Percentiles rank a stretch among this genome's conserved stretches.
Evolutionary conservation across 2,329 filamentous ascomycete genomes (phyloP).

Genomic region (Paecilomyces niveus): DNA sequence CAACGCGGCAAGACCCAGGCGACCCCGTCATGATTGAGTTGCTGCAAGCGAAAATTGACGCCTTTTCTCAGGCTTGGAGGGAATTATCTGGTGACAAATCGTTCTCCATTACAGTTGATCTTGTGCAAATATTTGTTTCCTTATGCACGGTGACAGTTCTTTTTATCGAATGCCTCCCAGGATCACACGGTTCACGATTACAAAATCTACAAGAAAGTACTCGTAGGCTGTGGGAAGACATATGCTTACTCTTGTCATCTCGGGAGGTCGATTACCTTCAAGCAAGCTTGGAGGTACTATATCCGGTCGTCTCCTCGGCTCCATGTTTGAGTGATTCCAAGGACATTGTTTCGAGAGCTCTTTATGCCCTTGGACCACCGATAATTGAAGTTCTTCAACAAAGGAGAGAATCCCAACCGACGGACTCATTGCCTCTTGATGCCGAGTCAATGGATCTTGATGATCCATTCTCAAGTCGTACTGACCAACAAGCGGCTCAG

Average conservation of each 20-base stretch:
- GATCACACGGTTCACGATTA: conserved; percentile 20
- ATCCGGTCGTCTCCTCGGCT: conserved; percentile 23
- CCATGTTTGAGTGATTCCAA: conserved; percentile 10
- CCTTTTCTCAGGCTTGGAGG: conserved; percentile 38
- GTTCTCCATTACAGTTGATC: conserved; percentile 43
- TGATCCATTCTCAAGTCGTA: conserved; percentile 23
- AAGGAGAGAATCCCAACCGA: conserved; percentile 15
- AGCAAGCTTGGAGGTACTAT: conserved; percentile 25
- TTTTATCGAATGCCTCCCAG: conserved; percentile 28
- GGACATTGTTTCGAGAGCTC: conserved; percentile 13
- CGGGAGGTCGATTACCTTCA: conserved; percentile 22
- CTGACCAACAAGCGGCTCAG: conserved; percentile 14
- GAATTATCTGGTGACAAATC: conserved; percentile 33
- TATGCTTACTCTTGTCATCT: conserved; percentile 25
- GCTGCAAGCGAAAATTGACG: conserved; percentile 39
- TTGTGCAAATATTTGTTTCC: conserved; percentile 44
- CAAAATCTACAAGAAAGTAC: conserved; percentile 21
- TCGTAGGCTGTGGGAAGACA: conserved; percentile 23
- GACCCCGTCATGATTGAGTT: conserved; percentile 38
- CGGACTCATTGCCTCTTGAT: conserved; percentile 3
- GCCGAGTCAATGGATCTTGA: conserved; percentile 40
- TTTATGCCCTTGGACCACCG: conserved; percentile 19
- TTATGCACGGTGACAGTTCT: conserved; percentile 39
- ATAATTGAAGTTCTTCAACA: conserved; percentile 25
- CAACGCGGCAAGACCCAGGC: conserved; percentile 23